phyloP scores from a whole-genome alignment of 257 asterid genomes.

The Solanum chaucha region DNA sequence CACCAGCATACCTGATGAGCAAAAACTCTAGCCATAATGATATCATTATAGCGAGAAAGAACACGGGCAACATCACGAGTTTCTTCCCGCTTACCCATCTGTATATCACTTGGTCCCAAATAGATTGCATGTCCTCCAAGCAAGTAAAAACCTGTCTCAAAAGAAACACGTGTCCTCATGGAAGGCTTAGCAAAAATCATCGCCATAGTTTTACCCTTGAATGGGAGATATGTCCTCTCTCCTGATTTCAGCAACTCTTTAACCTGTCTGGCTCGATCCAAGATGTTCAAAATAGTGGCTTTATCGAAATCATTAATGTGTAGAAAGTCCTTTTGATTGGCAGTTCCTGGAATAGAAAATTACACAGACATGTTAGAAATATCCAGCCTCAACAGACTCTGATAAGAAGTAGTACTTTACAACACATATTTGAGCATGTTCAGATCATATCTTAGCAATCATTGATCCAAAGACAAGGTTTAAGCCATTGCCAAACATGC shows the following conservation, averaged over 20 bases:
- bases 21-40: slow-evolving; percentile 96
- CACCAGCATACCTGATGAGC: slow-evolving; percentile 96
- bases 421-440: not conserved
- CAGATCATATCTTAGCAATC: not conserved
- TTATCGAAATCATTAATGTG: slow-evolving; percentile 82
- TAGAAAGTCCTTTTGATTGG: slow-evolving; percentile 69
- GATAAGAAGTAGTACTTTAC: not conserved
- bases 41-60: slow-evolving; percentile 87
- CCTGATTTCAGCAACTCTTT: slow-evolving; percentile 80
- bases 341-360: slow-evolving; percentile 38
- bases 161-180: slow-evolving; percentile 95
- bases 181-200: slow-evolving; percentile 99
- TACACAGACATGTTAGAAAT: not conserved
- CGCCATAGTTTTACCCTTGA: slow-evolving; percentile 90
- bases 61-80: slow-evolving; percentile 98
- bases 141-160: slow-evolving; percentile 92
- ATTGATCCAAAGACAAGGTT: not conserved
- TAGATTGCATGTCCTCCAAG: slow-evolving; percentile 96
- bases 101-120: slow-evolving; percentile 90
- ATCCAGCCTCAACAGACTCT: not conserved
- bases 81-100: slow-evolving; percentile 98
- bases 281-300: slow-evolving; percentile 57
- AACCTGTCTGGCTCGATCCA: slow-evolving; percentile 80
- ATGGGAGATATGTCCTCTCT: slow-evolving; percentile 77
- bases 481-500: not conserved